Evolutionary conservation across 495 filamentous ascomycete genomes (phyloP).

Genomic region (Beverwykella pulmonaria): DNA sequence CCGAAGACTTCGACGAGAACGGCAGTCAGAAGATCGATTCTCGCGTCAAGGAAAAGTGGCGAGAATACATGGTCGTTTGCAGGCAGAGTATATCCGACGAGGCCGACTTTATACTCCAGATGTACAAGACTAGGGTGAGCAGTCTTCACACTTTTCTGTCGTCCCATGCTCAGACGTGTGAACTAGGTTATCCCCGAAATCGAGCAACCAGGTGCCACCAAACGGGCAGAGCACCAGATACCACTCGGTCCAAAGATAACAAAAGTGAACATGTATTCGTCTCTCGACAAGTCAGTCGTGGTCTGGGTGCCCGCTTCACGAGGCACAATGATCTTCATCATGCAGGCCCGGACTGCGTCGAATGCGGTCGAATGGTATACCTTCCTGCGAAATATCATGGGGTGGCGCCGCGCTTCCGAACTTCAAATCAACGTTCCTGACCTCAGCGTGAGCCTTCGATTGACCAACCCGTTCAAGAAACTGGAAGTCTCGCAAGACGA

Average conservation of each 20-base stretch:
- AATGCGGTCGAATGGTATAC: slow-evolving; percentile 76
- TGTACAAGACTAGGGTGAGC: slow-evolving; percentile 66
- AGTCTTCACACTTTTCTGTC: neutral
- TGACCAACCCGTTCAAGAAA: slow-evolving; percentile 65
- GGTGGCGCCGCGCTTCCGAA: slow-evolving; percentile 59
- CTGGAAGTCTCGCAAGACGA: slow-evolving; percentile 52
- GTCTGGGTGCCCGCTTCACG: slow-evolving; percentile 62
- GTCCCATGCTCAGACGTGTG: neutral
- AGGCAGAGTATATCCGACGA: slow-evolving; percentile 59
- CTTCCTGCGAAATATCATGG: slow-evolving; percentile 64
- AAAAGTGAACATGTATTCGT: slow-evolving; percentile 69
- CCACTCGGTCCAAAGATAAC: slow-evolving; percentile 57
- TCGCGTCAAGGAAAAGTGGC: slow-evolving; percentile 67
- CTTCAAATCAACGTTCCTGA: slow-evolving; percentile 72
- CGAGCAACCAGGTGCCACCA: slow-evolving; percentile 55
- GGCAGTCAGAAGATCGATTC: slow-evolving; percentile 63
- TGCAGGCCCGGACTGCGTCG: slow-evolving; percentile 66
- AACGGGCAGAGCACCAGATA: slow-evolving; percentile 60
- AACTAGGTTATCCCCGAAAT: slow-evolving; percentile 62
- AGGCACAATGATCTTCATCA: slow-evolving; percentile 67
- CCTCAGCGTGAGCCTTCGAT: slow-evolving; percentile 62
- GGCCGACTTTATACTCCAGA: slow-evolving; percentile 61
- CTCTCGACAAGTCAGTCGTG: slow-evolving; percentile 72
- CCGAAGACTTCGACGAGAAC: slow-evolving; percentile 69
- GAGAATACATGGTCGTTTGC: slow-evolving; percentile 72